Evolutionary conservation across 1,284 basidiomycete genomes (phyloP), one percentile per base, ranked within the genome.

Genomic region (Malassezia vespertilionis): DNA sequence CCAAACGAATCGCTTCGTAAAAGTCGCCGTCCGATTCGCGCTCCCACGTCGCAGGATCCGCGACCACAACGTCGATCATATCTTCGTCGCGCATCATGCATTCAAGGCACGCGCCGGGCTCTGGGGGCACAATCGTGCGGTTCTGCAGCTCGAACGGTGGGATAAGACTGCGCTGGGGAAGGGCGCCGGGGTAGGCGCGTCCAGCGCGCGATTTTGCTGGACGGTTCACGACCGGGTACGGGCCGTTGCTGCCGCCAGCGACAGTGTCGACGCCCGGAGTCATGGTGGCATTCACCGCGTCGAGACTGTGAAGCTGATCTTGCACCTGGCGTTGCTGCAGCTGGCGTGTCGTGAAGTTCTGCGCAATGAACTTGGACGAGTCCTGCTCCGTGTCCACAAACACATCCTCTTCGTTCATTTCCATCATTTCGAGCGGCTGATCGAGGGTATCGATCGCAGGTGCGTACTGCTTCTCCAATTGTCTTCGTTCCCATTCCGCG

Each of bases 61-160:
- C 78, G 18, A 95, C 91, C 67, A 84, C 79, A 22, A 97, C 86
- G 72, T 95, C 91, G 27, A 84, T 87, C 84, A 97, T 88, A 69
- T 97, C 91, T 66, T 91, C 82, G 74, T 97, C 91, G 33, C 91
- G 82, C 91, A 97, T 97, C 63, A 93, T 86, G 71, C 91, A 97
- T 74, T 97, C 91, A 38, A 96, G 77, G 64, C 91, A 97, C 33
- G 96, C 76, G 32, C 61, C 65, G 15, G 54, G 62, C 1, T 60
- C 58, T 2, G 59, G 63, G 12, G 68, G 50, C 3, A 63, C 65
- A 33, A 66, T 58, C 9, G 65, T 58, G 17, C 67, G 57, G 34
- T 68, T 60, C 46, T 69, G 67, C 34, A 69, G 56, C 50, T 69
- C 67, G 22, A 69, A 69, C 11, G 67, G 67, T 10, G 67, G 56